These are phyloP conservation scores for Suhomyces terraborum DNA, from an alignment of 1,139 yeast species.

Conservation along the genomic window DNA sequence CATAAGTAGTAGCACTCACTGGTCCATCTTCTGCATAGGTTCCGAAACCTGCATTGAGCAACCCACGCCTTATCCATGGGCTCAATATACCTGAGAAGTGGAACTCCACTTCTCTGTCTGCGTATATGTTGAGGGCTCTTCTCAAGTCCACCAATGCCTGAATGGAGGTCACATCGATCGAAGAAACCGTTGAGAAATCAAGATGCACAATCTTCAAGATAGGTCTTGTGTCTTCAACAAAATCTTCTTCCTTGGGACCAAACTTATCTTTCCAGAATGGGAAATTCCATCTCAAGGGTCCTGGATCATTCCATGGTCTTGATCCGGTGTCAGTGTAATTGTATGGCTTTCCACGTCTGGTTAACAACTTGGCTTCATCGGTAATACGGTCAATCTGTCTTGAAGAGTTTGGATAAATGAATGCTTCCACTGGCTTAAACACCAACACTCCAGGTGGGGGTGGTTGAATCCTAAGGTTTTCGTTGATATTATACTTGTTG, in stretches of 20 bases:
- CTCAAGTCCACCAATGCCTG: constrained; percentile 78
- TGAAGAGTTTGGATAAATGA: constrained; percentile 80
- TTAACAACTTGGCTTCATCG: constrained; percentile 63
- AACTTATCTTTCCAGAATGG: constrained; percentile 31
- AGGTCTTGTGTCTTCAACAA: constrained; percentile 58
- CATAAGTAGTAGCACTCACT: constrained; percentile 43
- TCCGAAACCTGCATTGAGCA: constrained; percentile 81
- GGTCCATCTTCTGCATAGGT: constrained; percentile 48
- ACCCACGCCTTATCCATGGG: constrained; percentile 83
- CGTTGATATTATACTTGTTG: constrained; percentile 56
- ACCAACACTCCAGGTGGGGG: constrained; percentile 94
- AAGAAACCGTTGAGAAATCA: constrained; percentile 77
- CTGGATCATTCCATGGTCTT: constrained; percentile 92
- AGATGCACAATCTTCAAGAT: constrained; percentile 68
- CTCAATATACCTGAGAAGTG: constrained; percentile 85
- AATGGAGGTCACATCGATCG: constrained; percentile 75
- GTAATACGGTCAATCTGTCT: constrained; percentile 68
- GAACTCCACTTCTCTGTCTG: constrained; percentile 83
- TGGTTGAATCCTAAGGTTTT: constrained; percentile 57
- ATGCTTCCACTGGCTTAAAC: constrained; percentile 78
- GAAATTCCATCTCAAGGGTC: constrained; percentile 53
- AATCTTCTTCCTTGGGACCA: constrained; percentile 20
- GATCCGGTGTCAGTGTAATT: constrained; percentile 55
- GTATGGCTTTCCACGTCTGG: constrained; percentile 61
- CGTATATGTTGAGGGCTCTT: constrained; percentile 69